phyloP scores from a whole-genome alignment of 495 filamentous ascomycete species.

The Xeromyces bisporus region DNA sequence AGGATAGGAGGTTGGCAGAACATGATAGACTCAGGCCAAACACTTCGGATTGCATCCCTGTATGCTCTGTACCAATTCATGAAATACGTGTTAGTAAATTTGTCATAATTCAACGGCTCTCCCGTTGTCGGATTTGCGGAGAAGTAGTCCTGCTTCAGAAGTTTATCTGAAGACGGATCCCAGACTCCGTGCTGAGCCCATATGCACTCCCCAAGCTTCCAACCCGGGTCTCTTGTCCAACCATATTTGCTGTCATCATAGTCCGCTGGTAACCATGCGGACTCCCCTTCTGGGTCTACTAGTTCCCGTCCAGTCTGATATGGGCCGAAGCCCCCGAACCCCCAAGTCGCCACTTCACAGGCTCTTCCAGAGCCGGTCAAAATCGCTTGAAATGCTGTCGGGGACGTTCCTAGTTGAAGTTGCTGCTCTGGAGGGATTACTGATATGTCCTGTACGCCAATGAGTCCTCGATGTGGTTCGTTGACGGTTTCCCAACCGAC shows the following conservation, averaged over 20 bases:
- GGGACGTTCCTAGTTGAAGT: conserved; percentile 80
- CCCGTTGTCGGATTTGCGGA: conserved; percentile 53
- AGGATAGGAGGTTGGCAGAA: conserved; percentile 85
- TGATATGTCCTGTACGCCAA: conserved; percentile 72
- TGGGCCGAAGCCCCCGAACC: conserved; percentile 81
- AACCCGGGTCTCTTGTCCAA: conserved; percentile 71
- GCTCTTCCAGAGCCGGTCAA: conserved; percentile 77
- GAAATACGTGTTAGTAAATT: conserved; percentile 80
- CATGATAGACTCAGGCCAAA: conserved; percentile 69
- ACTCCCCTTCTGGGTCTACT: conserved; percentile 75
- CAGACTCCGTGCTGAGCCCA: conserved; percentile 97
- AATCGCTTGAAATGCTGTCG: conserved; percentile 89
- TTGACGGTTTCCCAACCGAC: conserved; percentile 95
- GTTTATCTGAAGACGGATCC: conserved; percentile 62
- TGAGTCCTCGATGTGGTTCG: conserved; percentile 79
- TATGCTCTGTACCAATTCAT: conserved; percentile 70
- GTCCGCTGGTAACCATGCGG: conserved; percentile 62
- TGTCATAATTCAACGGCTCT: conserved; percentile 55
- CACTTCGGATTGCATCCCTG: conserved; percentile 48
- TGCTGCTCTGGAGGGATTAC: conserved; percentile 76
- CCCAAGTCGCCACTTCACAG: conserved; percentile 80
- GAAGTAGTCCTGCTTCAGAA: conserved; percentile 82
- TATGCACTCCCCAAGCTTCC: conserved; percentile 83
- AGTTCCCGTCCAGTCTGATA: conserved; percentile 70
- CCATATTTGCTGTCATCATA: conserved; percentile 81